These are phyloP conservation scores for Groenewaldozyma auringiensis DNA, from an alignment of 1,139 yeast genomes.

Conservation along the genomic window DNA sequence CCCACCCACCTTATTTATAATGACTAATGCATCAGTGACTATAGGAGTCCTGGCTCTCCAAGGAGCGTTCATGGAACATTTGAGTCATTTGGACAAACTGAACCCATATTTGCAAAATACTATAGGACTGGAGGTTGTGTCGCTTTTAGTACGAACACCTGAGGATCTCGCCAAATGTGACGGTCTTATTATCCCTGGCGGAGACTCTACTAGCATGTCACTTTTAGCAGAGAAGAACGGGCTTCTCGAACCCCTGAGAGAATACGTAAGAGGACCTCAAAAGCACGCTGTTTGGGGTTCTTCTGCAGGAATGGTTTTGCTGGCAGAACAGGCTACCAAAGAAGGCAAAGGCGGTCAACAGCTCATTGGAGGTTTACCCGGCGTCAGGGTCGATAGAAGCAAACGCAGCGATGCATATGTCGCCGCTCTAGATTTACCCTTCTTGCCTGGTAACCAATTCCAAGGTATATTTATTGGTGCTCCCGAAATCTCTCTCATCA, in stretches of 20 bases:
- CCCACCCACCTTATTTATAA: too few species aligned
- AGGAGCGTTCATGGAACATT: conserved; percentile 73
- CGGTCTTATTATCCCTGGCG: conserved; percentile 67
- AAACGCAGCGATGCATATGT: conserved; percentile 67
- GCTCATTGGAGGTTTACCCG: conserved; percentile 52
- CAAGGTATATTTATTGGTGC: conserved; percentile 70
- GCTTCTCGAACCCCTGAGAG: conserved; percentile 47
- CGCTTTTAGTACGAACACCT: conserved; percentile 48
- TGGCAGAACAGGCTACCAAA: conserved; percentile 49
- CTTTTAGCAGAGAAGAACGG: conserved; percentile 61
- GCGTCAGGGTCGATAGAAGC: conserved; percentile 58
- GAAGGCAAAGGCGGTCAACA: conserved; percentile 44
- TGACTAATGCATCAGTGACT: conserved; percentile 10
- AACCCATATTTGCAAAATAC: conserved; percentile 11
- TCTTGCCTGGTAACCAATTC: conserved; percentile 37
- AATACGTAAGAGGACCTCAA: conserved; percentile 39
- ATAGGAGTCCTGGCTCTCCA: conserved; percentile 75
- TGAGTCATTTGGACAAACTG: conserved; percentile 39
- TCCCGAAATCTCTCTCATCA: conserved; percentile 44
- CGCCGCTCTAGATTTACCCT: conserved; percentile 42
- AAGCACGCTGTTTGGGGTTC: conserved; percentile 72
- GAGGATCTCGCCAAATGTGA: conserved; percentile 45
- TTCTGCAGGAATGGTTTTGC: conserved; percentile 73
- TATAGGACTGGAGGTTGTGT: conserved; percentile 15
- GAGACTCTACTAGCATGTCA: conserved; percentile 74